phyloP scores from a whole-genome alignment of 2,329 filamentous ascomycete species.

The Aspergillus ustus region DNA sequence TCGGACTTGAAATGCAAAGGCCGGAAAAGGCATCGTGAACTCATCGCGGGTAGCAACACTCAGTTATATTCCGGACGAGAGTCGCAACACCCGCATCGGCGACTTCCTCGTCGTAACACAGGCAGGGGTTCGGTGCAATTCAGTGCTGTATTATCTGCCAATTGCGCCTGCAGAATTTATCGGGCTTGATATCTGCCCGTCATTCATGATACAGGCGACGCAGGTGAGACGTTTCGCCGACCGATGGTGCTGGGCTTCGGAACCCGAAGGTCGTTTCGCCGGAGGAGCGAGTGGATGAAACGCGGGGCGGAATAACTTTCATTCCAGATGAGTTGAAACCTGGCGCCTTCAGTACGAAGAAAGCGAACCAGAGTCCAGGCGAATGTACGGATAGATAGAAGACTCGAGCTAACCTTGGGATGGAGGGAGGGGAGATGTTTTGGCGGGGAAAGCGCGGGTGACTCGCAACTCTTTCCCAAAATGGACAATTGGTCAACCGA shows the following conservation, averaged over 20 bases:
- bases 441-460: neutral
- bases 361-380: neutral
- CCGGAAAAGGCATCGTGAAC: neutral
- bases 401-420: neutral
- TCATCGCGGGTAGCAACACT: neutral
- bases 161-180: neutral
- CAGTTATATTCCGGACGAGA: neutral
- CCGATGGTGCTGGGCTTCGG: neutral
- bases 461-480: conserved; percentile 13
- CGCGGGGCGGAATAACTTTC: neutral
- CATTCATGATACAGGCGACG: neutral
- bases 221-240: neutral
- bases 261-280: neutral
- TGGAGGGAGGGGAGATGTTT: neutral
- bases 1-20: too few relatives aligned
- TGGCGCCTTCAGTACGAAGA: neutral
- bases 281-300: neutral
- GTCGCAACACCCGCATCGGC: neutral
- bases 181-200: neutral
- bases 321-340: neutral
- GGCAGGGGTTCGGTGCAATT: neutral
- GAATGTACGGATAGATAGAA: neutral
- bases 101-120: neutral
- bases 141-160: neutral
- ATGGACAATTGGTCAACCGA: neutral